These are phyloP conservation scores for Dendrocalamus sinicus DNA, from an alignment of 176 grass and related monocot species.

Conservation along the genomic window DNA sequence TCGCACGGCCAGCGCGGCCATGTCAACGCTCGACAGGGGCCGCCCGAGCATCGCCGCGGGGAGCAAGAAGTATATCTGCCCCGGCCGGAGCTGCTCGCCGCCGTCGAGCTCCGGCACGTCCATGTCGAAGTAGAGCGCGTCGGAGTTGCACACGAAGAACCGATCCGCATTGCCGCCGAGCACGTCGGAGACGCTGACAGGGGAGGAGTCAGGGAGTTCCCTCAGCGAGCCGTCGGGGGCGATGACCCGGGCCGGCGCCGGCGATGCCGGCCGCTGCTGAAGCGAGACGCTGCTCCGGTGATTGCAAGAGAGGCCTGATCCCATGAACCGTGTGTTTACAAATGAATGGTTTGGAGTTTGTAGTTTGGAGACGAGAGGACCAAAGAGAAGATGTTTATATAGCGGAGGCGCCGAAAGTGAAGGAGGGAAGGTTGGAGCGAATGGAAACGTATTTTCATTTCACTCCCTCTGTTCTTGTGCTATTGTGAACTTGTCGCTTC, in stretches of 20 bases:
- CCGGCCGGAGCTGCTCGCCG: constrained; percentile 52
- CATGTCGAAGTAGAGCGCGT: constrained; percentile 67
- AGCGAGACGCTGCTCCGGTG: constrained; percentile 47
- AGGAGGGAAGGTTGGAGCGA: not conserved
- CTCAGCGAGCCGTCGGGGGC: constrained; percentile 59
- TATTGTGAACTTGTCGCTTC: not conserved
- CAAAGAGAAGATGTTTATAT: not conserved
- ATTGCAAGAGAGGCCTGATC: constrained; percentile 49
- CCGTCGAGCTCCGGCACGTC: constrained; percentile 42
- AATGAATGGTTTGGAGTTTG: constrained; percentile 22
- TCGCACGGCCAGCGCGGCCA: constrained; percentile 68
- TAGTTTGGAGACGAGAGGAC: constrained; percentile 17
- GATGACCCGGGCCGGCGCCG: constrained; percentile 53
- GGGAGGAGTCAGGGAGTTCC: constrained; percentile 27
- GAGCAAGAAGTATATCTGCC: constrained; percentile 68
- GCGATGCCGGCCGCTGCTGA: constrained; percentile 28
- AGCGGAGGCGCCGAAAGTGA: constrained; percentile 17
- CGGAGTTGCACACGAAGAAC: constrained; percentile 64
- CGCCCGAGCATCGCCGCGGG: constrained; percentile 46
- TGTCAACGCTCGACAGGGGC: constrained; percentile 55
- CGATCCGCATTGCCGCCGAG: constrained; percentile 24
- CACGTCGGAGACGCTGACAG: constrained; percentile 39
- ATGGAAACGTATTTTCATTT: not conserved
- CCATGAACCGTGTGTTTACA: constrained; percentile 46
- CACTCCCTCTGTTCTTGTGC: not conserved